Conservation (phyloP, 139 green algal genomes). For the Zygnema cylindricum region DNA sequence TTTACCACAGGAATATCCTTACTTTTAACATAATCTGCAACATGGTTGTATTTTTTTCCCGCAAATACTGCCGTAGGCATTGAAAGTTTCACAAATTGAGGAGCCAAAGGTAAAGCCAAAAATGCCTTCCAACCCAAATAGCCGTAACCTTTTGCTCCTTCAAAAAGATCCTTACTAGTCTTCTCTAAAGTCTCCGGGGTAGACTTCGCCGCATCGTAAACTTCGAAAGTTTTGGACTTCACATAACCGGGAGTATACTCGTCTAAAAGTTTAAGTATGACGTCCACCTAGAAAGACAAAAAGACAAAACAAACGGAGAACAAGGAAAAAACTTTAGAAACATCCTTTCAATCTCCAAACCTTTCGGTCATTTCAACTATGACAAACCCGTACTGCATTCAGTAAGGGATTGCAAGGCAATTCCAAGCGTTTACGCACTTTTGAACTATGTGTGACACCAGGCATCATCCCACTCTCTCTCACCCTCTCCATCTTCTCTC, state of each 20-base stretch:
- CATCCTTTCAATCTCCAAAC: too few relatives aligned
- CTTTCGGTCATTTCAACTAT: too few relatives aligned
- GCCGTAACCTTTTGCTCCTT: not conserved
- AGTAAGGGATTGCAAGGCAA: too few relatives aligned
- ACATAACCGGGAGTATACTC: conserved; percentile 18
- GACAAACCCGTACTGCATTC: too few relatives aligned
- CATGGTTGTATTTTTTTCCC: conserved; percentile 39
- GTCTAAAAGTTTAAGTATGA: too few relatives aligned
- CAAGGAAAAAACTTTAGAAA: too few relatives aligned
- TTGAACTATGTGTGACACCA: too few relatives aligned
- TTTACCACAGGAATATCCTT: conserved; percentile 13
- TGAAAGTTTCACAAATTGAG: conserved; percentile 21
- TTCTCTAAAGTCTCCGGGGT: conserved; percentile 28
- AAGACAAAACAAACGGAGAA: too few relatives aligned
- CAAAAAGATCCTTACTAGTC: conserved; percentile 32
- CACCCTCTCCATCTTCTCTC: too few relatives aligned
- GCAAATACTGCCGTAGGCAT: conserved; percentile 23
- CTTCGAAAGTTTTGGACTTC: conserved; percentile 27
- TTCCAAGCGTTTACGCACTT: too few relatives aligned
- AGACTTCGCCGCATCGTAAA: conserved; percentile 6
- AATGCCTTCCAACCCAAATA: conserved; percentile 28
- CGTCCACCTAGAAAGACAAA: too few relatives aligned
- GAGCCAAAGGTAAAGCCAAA: conserved; percentile 5
- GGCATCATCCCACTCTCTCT: too few relatives aligned
- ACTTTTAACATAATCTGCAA: conserved; percentile 24